Base-by-base conservation (phyloP, 352 stramenopile genomes). In the Thalassiosira livingstoniorum region DNA sequence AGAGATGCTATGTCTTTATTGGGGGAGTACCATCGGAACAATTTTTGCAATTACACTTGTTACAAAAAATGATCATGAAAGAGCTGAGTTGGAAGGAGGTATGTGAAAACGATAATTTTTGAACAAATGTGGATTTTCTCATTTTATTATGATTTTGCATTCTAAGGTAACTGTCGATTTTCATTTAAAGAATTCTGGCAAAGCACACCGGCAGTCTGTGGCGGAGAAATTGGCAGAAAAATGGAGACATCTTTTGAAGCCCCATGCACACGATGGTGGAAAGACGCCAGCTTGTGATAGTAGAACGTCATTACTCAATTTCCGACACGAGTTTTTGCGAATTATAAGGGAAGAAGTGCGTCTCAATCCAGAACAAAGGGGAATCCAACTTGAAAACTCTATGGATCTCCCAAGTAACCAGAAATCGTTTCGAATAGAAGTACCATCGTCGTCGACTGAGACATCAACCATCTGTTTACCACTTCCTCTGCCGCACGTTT, bases 1-100 rank as follows among this genome's bases (percentile, higher is more conserved):
- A 76, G 37, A 63, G 68, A 54, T 76, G 68, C 37, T 76, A 76
- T 25, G 54, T 68, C 5, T 23, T 76, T n/a, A 47, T 76, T 29
- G 47, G 47, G 18, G 68, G 68, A 66, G 31, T 35, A 21, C 53
- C 25, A 68, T 34, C 68, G 47, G 68, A 76, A 27, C 29, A 76
- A 5, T 35, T 34, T 27, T 61, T 51, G 34, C 29, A 67, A 5
- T 67, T 76, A 27, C 51, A 29, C 11, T 23, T 39, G 2, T 68
- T 76, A 34, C 68, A 76, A 32, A 55, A 76, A 21, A 55, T 76
- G 25, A 45, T 76, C 21, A 31, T 69, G n/a, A 34, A 57, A 25
- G 68, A 76, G 37, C 53, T n/a, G n/a, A n/a, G n/a, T n/a, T n/a
- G n/a, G n/a, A n/a, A 58, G 47, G 47, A 58, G 47, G 47, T 58